Evolutionary conservation across 345 rosid genomes (phyloP), one percentile per base, ranked within the genome.

Genomic region (Hypericum perforatum): DNA sequence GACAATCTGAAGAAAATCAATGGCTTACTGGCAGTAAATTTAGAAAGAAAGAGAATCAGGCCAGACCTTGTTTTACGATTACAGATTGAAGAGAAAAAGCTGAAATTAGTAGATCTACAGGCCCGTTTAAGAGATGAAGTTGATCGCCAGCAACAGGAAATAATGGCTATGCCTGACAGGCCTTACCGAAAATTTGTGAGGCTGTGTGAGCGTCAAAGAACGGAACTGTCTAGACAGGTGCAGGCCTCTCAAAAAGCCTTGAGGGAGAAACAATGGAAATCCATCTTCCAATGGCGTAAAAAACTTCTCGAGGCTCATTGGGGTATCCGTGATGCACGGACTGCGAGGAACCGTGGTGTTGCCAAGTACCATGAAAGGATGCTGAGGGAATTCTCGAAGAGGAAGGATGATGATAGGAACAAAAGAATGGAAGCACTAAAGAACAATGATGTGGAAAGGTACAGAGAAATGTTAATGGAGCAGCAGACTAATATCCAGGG

Each of bases 371-470:
- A 94, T 64, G 99, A 94, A 70, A 86, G 81, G 63, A 94, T 86
- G 82, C 60, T 86, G 78, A 77, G 97, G 69, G 99, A 94, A 63
- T 94, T 82, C 63, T 94, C 97, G 0, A 94, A 94, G 77, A 86
- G 83, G 66, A 86, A 81, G 69, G 97, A 89, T 75, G 99, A 94
- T 67, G 95, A 81, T 60, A 77, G 97, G 56, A 89, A 82, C 68
- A 94, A 73, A 78, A 80, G 99, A 68, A 94, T 94, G 99, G 99
- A 94, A 63, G 99, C 99, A 53, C 72, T 94, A 77, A 89, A 94
- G 79, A 94, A 94, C 70, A 94, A 94, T 75, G 99, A 94, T 60
- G 99, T 89, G 39, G 99, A 89, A 77, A 82, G 99, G 77, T 94
- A 94, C 63, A 79, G 99, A 74, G 97, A 94, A 72, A 94, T 94